Conservation (phyloP, 371 early-diverging fungal species). For the Dipsacomyces acuminosporus region DNA sequence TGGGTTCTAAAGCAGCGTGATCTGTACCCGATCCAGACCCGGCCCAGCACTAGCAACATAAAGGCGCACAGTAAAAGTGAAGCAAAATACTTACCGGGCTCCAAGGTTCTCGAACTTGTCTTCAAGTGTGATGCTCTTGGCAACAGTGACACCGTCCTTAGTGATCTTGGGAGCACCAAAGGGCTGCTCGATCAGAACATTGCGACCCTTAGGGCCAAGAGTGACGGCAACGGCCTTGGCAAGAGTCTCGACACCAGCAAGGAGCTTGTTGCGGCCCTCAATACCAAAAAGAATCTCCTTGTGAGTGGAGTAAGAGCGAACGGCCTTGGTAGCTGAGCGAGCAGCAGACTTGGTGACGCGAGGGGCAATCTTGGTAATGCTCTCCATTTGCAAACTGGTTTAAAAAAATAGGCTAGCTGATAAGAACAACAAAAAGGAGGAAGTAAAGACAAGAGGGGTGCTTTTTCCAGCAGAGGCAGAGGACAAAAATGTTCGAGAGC, state of each 20-base stretch:
- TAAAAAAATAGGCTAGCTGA: no score
- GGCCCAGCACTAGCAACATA: no score
- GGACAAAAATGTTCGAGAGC: no score
- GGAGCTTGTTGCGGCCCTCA: conserved; percentile 88
- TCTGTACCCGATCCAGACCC: no score
- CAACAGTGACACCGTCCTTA: conserved; percentile 99
- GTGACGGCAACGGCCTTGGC: conserved; percentile 98
- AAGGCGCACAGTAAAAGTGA: no score
- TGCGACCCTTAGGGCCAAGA: conserved; percentile 96
- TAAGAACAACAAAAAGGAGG: no score
- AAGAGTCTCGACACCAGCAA: conserved; percentile 91
- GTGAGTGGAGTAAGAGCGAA: conserved; percentile 78
- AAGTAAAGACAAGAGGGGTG: no score
- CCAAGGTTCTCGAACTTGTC: conserved; percentile 98
- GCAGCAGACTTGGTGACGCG: conserved; percentile 37
- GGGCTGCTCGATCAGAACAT: conserved; percentile 95
- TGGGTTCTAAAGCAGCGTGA: no score
- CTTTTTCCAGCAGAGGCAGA: no score
- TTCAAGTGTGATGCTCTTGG: conserved; percentile 92
- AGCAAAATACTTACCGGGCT: conserved; percentile 58
- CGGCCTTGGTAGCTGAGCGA: conserved; percentile 16
- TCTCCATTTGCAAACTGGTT: conserved; percentile 24
- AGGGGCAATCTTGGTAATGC: conserved; percentile 36
- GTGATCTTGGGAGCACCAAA: conserved; percentile 98
- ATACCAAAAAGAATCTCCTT: conserved; percentile 95